These are phyloP conservation scores for Wickerhamomyces sp. DNA, from an alignment of 1,139 yeast species.

Conservation along the genomic window DNA sequence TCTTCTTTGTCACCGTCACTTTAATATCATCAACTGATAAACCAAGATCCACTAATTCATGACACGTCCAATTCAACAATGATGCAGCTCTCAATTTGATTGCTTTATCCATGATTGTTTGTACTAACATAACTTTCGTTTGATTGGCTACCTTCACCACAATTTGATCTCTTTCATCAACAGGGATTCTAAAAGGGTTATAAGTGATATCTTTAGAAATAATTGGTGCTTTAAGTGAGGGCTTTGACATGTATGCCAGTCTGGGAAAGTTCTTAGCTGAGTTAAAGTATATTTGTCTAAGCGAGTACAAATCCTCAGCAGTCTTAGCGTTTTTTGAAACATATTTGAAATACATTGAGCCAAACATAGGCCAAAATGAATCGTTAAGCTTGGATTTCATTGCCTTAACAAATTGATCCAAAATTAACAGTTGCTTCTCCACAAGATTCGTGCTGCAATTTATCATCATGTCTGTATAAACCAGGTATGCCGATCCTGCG, in stretches of 20 bases:
- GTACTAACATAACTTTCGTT: conserved; percentile 5
- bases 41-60: conserved; percentile 6
- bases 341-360: conserved; percentile 8
- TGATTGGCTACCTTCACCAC: conserved; percentile 3
- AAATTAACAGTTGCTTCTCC: conserved; percentile 4
- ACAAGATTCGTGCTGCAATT: not conserved
- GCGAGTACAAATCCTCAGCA: not conserved
- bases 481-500: conserved; percentile 6
- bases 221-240: not conserved
- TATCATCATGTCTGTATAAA: conserved; percentile 6
- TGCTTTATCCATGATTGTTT: conserved; percentile 11
- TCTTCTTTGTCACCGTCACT: conserved; percentile 3
- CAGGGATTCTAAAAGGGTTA: conserved; percentile 9
- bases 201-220: not conserved
- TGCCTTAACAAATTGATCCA: conserved; percentile 6
- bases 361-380: conserved; percentile 11
- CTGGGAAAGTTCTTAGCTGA: conserved; percentile 6
- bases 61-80: conserved; percentile 5
- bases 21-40: conserved; percentile 4
- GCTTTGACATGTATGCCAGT: conserved; percentile 1
- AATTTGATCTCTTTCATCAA: not conserved
- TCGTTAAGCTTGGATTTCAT: conserved; percentile 1
- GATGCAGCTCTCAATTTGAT: not conserved
- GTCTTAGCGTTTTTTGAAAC: conserved; percentile 1
- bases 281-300: conserved; percentile 4